Evolutionary conservation across 352 stramenopile species (phyloP).

Genomic region (Pythium volutum): DNA sequence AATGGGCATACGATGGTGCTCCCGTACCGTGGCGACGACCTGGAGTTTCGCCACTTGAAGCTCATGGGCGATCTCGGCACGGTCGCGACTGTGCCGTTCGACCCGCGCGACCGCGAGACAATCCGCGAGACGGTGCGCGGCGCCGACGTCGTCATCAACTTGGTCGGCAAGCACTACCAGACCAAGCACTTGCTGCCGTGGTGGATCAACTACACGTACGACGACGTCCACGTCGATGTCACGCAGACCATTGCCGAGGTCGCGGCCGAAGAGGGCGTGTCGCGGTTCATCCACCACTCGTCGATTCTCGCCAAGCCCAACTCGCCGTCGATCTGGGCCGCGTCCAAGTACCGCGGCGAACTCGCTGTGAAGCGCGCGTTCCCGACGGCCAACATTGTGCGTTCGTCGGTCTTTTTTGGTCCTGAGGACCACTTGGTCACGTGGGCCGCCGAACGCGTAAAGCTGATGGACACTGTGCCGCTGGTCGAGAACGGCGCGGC

Average conservation of each 20-base stretch:
- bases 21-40: conserved; percentile 93
- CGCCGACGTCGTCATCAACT: conserved; percentile 96
- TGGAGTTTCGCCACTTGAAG: conserved; percentile 93
- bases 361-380: conserved; percentile 90
- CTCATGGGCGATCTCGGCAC: conserved; percentile 93
- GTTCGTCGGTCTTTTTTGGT: conserved; percentile 94
- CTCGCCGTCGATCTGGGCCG: conserved; percentile 77
- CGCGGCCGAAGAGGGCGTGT: conserved; percentile 70
- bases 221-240: conserved; percentile 95
- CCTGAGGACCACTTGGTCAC: conserved; percentile 95
- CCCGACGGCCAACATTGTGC: conserved; percentile 94
- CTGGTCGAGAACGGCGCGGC: conserved; percentile 93
- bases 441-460: conserved; percentile 79
- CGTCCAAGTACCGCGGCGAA: conserved; percentile 87
- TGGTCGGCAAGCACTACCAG: conserved; percentile 98
- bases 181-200: conserved; percentile 92
- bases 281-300: conserved; percentile 81
- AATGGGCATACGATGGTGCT: conserved; percentile 77
- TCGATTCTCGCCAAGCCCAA: conserved; percentile 79
- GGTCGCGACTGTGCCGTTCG: conserved; percentile 74
- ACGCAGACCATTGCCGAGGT: conserved; percentile 80
- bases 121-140: conserved; percentile 90
- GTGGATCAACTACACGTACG: conserved; percentile 95
- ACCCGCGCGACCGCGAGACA: conserved; percentile 90
- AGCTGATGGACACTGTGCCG: conserved; percentile 72